Conservation (phyloP, 768 basidiomycete species). For the Auriscalpium orientale region DNA sequence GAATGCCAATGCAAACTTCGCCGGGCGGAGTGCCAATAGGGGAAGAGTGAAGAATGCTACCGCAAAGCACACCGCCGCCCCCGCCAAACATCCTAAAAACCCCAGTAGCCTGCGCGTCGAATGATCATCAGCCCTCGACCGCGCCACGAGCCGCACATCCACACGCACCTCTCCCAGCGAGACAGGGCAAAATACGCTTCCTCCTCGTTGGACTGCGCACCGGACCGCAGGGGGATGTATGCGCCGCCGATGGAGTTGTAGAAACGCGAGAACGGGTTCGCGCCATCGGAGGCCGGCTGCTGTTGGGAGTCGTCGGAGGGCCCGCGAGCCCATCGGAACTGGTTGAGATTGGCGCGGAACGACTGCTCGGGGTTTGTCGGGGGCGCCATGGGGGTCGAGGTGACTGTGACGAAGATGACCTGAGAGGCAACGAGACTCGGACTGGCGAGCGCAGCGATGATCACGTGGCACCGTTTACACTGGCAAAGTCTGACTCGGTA, state of each 20-base stretch:
- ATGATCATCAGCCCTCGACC: not conserved
- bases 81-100: conserved; percentile 82
- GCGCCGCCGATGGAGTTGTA: conserved; percentile 80
- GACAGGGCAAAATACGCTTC: conserved; percentile 91
- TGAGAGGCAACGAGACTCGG: no score
- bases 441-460: no score
- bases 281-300: conserved; percentile 22
- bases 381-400: conserved; percentile 3
- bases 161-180: conserved; percentile 81
- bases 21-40: conserved; percentile 61
- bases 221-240: conserved; percentile 82
- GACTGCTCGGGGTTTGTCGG: conserved; percentile 40
- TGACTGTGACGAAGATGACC: no score
- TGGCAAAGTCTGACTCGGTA: no score
- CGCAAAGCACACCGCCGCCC: conserved; percentile 90
- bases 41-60: conserved; percentile 84
- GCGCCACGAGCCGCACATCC: not conserved
- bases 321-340: conserved; percentile 82
- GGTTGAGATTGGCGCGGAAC: conserved; percentile 70
- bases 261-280: conserved; percentile 75
- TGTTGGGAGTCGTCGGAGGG: conserved; percentile 62
- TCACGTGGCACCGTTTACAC: no score
- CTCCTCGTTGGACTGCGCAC: conserved; percentile 83
- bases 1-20: conserved; percentile 89
- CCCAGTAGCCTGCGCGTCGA: conserved; percentile 60